Evolutionary conservation across 805 yeast genomes (phyloP).

Genomic region (Starmera caribaea): DNA sequence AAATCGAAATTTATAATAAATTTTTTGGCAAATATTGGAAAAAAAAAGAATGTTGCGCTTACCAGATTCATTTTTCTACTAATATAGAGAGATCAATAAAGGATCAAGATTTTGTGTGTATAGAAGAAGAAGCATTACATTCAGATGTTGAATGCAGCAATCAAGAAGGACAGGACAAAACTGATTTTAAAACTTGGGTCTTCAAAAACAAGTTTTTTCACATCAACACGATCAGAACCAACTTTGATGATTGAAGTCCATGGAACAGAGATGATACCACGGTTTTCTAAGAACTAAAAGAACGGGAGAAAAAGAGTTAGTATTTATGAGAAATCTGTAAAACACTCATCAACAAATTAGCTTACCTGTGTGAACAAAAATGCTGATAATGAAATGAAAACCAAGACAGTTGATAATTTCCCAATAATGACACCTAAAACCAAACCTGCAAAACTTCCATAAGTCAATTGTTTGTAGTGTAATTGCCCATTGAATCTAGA

Average conservation of each 20-base stretch:
- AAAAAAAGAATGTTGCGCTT: no score
- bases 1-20: no score
- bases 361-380: conserved; percentile 23
- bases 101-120: no score
- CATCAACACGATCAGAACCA: conserved; percentile 32
- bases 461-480: conserved; percentile 47
- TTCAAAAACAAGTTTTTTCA: conserved; percentile 42
- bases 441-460: conserved; percentile 53
- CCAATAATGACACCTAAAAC: conserved; percentile 49
- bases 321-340: no score
- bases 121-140: no score
- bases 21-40: no score
- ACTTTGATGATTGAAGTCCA: conserved; percentile 26
- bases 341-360: not conserved
- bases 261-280: conserved; percentile 40
- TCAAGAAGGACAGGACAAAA: conserved; percentile 43
- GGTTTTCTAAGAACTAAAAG: conserved; percentile 43
- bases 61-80: no score
- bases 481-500: conserved; percentile 33
- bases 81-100: no score
- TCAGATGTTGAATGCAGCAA: conserved; percentile 45
- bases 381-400: conserved; percentile 37
- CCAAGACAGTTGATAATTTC: conserved; percentile 44
- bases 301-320: no score
- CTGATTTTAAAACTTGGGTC: conserved; percentile 53